These are phyloP conservation scores for Aspergillus haitiensis DNA, from an alignment of 495 filamentous ascomycete genomes.

Conservation along the genomic window DNA sequence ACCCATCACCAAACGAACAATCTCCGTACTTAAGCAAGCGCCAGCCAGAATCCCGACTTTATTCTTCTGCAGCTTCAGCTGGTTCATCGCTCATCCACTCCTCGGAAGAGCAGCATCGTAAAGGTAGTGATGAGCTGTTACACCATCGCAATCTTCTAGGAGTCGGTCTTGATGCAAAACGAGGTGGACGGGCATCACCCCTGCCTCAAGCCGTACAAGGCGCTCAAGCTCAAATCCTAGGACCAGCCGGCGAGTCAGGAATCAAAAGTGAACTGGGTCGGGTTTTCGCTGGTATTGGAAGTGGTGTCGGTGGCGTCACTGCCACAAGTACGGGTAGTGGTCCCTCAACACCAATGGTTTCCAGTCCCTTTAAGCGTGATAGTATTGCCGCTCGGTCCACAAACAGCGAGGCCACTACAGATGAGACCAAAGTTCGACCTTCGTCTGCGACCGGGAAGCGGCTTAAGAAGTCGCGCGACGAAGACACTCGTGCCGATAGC, in stretches of 20 bases:
- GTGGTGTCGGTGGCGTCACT: constrained; percentile 69
- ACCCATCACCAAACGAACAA: constrained; percentile 39
- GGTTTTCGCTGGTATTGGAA: constrained; percentile 89
- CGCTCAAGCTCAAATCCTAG: constrained; percentile 74
- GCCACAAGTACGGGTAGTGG: constrained; percentile 54
- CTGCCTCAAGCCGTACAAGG: constrained; percentile 91
- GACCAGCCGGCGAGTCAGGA: constrained; percentile 72
- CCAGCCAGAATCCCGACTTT: constrained; percentile 35
- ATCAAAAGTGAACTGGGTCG: constrained; percentile 91
- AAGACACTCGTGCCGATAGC: constrained; percentile 57
- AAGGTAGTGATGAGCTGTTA: constrained; percentile 60
- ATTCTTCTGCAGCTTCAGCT: constrained; percentile 28
- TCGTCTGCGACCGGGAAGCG: constrained; percentile 59
- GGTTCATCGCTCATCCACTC: constrained; percentile 28
- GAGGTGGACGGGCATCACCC: constrained; percentile 64
- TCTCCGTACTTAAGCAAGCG: constrained; percentile 36
- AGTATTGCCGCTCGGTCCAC: constrained; percentile 37
- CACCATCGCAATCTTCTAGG: constrained; percentile 49
- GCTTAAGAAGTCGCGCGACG: constrained; percentile 53
- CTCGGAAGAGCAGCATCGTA: constrained; percentile 43
- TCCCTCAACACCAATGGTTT: constrained; percentile 54
- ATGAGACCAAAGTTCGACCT: constrained; percentile 45
- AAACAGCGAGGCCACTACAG: constrained; percentile 36
- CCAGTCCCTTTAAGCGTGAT: constrained; percentile 56
- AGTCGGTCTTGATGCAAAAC: constrained; percentile 46